These are phyloP conservation scores for Conticribra guillardii DNA, from an alignment of 108 stramenopile genomes.

Conservation along the genomic window DNA sequence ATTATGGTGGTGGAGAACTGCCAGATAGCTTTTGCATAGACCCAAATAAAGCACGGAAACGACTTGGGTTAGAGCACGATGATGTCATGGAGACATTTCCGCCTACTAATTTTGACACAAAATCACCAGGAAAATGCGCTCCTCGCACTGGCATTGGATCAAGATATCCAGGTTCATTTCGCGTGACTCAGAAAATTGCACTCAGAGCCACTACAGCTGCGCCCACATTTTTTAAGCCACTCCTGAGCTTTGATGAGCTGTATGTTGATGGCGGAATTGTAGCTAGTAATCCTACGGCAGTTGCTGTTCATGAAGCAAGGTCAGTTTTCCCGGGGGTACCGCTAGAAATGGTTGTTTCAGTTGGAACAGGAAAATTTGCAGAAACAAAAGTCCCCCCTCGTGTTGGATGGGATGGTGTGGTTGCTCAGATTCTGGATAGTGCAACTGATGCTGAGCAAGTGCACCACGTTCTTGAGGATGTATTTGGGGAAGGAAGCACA, in stretches of 20 bases:
- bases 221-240: slow-evolving; percentile 89
- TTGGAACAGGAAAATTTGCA: slow-evolving; percentile 76
- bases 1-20: slow-evolving; percentile 79
- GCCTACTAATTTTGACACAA: background rate
- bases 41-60: slow-evolving; percentile 67
- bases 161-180: slow-evolving; percentile 80
- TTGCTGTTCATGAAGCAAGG: slow-evolving; percentile 89
- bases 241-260: slow-evolving; percentile 83
- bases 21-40: slow-evolving; percentile 74
- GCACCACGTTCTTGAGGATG: slow-evolving; percentile 60
- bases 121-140: slow-evolving; percentile 40
- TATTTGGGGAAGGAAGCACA: slow-evolving; percentile 69
- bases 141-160: slow-evolving; percentile 63
- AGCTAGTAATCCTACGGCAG: slow-evolving; percentile 84
- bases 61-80: slow-evolving; percentile 61
- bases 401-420: slow-evolving; percentile 90
- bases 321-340: slow-evolving; percentile 80
- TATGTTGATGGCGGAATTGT: slow-evolving; percentile 90
- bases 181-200: slow-evolving; percentile 80
- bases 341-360: slow-evolving; percentile 79
- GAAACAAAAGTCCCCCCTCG: slow-evolving; percentile 76
- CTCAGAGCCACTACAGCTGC: slow-evolving; percentile 87
- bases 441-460: slow-evolving; percentile 76
- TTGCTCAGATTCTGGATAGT: slow-evolving; percentile 85
- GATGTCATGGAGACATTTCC: slow-evolving; percentile 22